Conservation (phyloP, 2,329 filamentous ascomycete species). For the Microsporum ferrugineum region DNA sequence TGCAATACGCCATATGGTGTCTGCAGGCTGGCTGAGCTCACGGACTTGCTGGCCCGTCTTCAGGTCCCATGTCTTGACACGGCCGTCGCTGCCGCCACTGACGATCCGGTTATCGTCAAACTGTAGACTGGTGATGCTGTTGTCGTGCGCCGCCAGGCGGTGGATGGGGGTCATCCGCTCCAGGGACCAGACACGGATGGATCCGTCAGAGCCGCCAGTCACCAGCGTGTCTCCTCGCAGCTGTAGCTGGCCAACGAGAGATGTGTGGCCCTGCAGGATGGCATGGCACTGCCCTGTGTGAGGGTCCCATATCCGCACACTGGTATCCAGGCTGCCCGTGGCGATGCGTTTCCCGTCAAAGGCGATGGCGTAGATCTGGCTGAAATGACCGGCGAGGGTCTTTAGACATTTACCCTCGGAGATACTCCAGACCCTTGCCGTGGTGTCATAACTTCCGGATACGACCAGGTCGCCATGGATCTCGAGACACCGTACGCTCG, state of each 20-base stretch:
- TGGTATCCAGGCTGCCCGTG: conserved; percentile 91
- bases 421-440: conserved; percentile 94
- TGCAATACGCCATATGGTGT: conserved; percentile 94
- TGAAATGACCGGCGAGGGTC: conserved; percentile 87
- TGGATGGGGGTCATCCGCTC: conserved; percentile 86
- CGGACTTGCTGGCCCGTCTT: conserved; percentile 82
- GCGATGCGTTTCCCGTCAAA: conserved; percentile 91
- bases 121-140: conserved; percentile 93
- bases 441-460: conserved; percentile 97
- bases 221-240: conserved; percentile 91
- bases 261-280: conserved; percentile 92
- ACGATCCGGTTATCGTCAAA: conserved; percentile 95
- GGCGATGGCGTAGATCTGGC: conserved; percentile 96
- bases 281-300: conserved; percentile 75
- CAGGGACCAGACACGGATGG: conserved; percentile 90
- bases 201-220: conserved; percentile 90
- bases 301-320: conserved; percentile 93
- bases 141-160: conserved; percentile 89
- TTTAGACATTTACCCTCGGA: conserved; percentile 86
- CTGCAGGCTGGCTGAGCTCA: conserved; percentile 80
- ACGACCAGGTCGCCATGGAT: conserved; percentile 95
- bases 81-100: conserved; percentile 90
- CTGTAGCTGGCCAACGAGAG: conserved; percentile 88
- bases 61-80: conserved; percentile 96
- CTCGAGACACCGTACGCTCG: conserved; percentile 91